Conservation (phyloP, 2,329 filamentous ascomycete species). For the Aspergillus costaricaensis region DNA sequence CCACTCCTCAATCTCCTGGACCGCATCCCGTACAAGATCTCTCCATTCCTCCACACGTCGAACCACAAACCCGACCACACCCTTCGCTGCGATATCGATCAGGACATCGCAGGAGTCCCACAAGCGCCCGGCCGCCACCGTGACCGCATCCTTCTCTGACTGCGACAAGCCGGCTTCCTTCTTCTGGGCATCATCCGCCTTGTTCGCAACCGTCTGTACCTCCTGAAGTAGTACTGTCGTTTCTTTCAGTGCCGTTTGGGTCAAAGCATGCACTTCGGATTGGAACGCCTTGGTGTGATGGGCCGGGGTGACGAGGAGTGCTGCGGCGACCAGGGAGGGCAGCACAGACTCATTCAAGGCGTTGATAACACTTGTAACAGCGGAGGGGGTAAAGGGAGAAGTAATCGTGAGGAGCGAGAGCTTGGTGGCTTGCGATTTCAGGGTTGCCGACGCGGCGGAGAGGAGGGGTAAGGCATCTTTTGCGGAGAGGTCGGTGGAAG, state of each 20-base stretch:
- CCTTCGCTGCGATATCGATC: conserved; percentile 63
- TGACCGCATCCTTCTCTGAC: conserved; percentile 52
- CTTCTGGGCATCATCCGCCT: conserved; percentile 46
- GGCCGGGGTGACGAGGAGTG: conserved; percentile 63
- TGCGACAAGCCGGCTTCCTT: conserved; percentile 32
- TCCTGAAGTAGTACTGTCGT: conserved; percentile 61
- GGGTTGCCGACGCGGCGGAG: conserved; percentile 68
- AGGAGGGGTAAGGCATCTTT: conserved; percentile 64
- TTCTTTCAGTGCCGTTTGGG: conserved; percentile 63
- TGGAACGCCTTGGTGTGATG: conserved; percentile 66
- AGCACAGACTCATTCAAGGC: conserved; percentile 74
- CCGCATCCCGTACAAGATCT: conserved; percentile 76
- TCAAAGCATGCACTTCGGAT: conserved; percentile 63
- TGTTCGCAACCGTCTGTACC: conserved; percentile 54
- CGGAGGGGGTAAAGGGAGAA: conserved; percentile 79
- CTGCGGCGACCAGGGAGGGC: conserved; percentile 71
- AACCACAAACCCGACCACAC: conserved; percentile 69
- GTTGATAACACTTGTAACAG: conserved; percentile 68
- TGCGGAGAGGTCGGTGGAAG: conserved; percentile 12
- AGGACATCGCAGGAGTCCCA: conserved; percentile 83
- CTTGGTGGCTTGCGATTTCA: conserved; percentile 83
- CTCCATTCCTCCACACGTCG: conserved; percentile 72
- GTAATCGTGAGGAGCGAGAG: conserved; percentile 84
- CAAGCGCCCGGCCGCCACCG: conserved; percentile 72
- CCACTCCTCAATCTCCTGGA: conserved; percentile 87